Evolutionary conservation across 805 yeast species (phyloP).

Genomic region (Barnettozyma californica): DNA sequence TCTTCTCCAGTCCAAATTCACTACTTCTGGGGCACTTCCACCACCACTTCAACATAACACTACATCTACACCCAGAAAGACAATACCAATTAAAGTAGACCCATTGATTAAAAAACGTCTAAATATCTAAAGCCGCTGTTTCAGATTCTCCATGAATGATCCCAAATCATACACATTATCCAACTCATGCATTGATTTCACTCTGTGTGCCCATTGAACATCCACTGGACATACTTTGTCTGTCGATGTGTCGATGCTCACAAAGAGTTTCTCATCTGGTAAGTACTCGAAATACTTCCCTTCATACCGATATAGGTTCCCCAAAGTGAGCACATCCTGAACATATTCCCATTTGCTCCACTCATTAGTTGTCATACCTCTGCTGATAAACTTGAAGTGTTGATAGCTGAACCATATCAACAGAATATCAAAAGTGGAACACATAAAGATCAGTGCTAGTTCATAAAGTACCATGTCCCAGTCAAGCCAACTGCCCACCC

Average conservation of each 20-base stretch:
- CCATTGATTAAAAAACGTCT: constrained; percentile 18
- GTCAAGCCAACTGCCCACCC: neutral
- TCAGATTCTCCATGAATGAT: constrained; percentile 14
- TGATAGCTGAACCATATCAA: constrained; percentile 37
- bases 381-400: constrained; percentile 46
- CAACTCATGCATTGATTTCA: constrained; percentile 13
- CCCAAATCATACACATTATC: constrained; percentile 22
- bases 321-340: constrained; percentile 42
- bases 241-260: constrained; percentile 19
- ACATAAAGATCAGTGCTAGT: constrained; percentile 33
- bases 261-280: constrained; percentile 17
- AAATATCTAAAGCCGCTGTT: constrained; percentile 14
- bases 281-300: constrained; percentile 18
- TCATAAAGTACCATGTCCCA: constrained; percentile 10
- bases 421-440: constrained; percentile 39
- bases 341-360: constrained; percentile 65
- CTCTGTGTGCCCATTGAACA: neutral
- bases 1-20: constrained; percentile 11
- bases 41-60: neutral
- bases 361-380: constrained; percentile 77
- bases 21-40: neutral
- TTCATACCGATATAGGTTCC: constrained; percentile 27
- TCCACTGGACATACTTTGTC: constrained; percentile 11
- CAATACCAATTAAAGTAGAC: constrained; percentile 5
- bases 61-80: neutral